These are phyloP conservation scores for Termitomyces sp. DNA, from an alignment of 768 basidiomycete species.

Conservation along the genomic window DNA sequence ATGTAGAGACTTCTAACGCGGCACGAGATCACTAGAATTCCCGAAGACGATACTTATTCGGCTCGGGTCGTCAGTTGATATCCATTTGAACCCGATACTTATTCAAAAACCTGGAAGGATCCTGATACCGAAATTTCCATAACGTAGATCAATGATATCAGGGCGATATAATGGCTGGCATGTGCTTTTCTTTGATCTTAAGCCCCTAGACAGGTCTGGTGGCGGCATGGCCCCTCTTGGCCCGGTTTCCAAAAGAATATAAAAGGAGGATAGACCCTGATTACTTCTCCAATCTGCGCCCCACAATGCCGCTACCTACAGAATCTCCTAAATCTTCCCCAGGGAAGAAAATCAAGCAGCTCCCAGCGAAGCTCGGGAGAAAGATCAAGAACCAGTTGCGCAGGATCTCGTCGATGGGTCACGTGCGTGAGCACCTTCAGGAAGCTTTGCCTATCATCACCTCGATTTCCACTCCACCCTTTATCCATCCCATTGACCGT, in stretches of 20 bases:
- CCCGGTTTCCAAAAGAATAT: constrained; percentile 9
- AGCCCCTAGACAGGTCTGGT: not conserved
- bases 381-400: constrained; percentile 16
- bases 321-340: constrained; percentile 12
- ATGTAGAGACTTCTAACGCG: not conserved
- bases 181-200: not conserved
- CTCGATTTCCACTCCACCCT: constrained; percentile 26
- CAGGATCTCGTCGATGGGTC: constrained; percentile 6
- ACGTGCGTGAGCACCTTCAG: constrained; percentile 18
- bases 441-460: constrained; percentile 19
- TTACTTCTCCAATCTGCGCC: not conserved
- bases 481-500: constrained; percentile 32
- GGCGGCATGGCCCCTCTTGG: not conserved
- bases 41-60: not conserved
- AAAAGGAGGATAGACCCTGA: constrained; percentile 6
- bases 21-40: not conserved
- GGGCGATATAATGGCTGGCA: not conserved
- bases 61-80: not conserved
- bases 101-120: not conserved
- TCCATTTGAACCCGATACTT: not conserved
- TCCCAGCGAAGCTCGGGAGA: constrained; percentile 18
- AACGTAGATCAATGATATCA: not conserved
- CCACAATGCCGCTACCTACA: constrained; percentile 7
- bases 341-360: constrained; percentile 14
- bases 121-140: not conserved